These are phyloP conservation scores for Macadamia tetraphylla DNA, from an alignment of 164 flowering plant genomes.

Conservation along the genomic window DNA sequence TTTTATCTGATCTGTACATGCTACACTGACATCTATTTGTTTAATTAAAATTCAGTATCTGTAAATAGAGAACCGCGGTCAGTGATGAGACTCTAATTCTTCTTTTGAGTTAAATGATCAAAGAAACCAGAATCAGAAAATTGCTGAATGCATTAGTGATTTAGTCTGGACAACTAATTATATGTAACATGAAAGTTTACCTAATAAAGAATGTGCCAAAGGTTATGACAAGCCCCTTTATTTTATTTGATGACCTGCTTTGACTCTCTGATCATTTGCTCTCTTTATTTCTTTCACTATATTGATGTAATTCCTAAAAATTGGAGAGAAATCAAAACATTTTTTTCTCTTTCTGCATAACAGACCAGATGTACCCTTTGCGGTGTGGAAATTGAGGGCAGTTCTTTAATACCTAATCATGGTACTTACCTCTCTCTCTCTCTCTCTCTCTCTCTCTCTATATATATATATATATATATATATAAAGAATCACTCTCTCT, in stretches of 20 bases:
- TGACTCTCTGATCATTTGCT: not conserved
- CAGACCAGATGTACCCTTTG: constrained; percentile 90
- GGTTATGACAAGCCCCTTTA: not conserved
- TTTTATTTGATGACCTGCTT: not conserved
- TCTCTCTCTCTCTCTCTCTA: not conserved
- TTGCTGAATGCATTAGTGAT: too few species aligned
- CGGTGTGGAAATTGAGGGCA: constrained; percentile 61
- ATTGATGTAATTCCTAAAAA: too few species aligned
- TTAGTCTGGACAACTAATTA: too few species aligned
- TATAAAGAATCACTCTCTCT: not conserved
- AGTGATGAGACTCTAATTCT: too few species aligned
- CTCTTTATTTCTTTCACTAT: too few species aligned
- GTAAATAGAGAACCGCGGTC: too few species aligned
- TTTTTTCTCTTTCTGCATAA: constrained; percentile 15
- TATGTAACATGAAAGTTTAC: not conserved
- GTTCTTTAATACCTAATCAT: constrained; percentile 71
- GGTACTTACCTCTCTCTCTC: constrained; percentile 31
- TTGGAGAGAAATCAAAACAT: too few species aligned
- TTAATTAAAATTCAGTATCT: too few species aligned
- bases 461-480: too few species aligned
- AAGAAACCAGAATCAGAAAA: not conserved
- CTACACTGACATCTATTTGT: too few species aligned
- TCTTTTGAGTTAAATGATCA: not conserved
- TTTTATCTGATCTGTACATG: too few species aligned
- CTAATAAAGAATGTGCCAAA: not conserved